phyloP scores from a whole-genome alignment of 495 filamentous ascomycete genomes.

The Paragyromitra xinjiangensis region DNA sequence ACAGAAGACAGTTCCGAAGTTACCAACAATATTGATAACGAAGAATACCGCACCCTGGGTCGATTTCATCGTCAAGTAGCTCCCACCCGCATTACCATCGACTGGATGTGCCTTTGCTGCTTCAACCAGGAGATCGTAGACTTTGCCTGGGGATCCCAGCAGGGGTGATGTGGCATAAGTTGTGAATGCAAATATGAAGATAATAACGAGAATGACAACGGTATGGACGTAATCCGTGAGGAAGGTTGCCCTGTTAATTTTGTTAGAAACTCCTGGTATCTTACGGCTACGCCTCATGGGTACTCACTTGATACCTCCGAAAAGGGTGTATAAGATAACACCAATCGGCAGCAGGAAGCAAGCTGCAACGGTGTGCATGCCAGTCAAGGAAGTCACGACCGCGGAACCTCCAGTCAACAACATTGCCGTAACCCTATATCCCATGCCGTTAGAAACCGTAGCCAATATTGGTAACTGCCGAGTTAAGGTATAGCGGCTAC shows the following conservation, averaged over 20 bases:
- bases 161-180: conserved; percentile 78
- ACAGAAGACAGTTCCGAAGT: conserved; percentile 79
- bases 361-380: conserved; percentile 84
- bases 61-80: conserved; percentile 89
- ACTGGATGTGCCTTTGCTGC: conserved; percentile 79
- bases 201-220: conserved; percentile 84
- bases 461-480: neutral
- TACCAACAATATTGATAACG: conserved; percentile 91
- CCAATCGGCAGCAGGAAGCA: conserved; percentile 90
- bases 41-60: conserved; percentile 93
- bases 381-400: conserved; percentile 83
- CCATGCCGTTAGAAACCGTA: conserved; percentile 13
- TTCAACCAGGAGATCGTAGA: conserved; percentile 80
- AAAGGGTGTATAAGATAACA: conserved; percentile 80
- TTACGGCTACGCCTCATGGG: conserved; percentile 58
- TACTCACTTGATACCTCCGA: conserved; percentile 77
- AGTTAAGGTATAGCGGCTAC: conserved; percentile 1
- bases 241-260: conserved; percentile 60
- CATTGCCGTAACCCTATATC: conserved; percentile 77
- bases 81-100: conserved; percentile 82
- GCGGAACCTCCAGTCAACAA: conserved; percentile 89
- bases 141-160: conserved; percentile 80
- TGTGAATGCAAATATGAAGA: conserved; percentile 89
- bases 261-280: conserved; percentile 23
- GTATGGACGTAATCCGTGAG: conserved; percentile 87